Conservation (phyloP, 768 basidiomycete genomes). For the Boletellus emodensis region DNA sequence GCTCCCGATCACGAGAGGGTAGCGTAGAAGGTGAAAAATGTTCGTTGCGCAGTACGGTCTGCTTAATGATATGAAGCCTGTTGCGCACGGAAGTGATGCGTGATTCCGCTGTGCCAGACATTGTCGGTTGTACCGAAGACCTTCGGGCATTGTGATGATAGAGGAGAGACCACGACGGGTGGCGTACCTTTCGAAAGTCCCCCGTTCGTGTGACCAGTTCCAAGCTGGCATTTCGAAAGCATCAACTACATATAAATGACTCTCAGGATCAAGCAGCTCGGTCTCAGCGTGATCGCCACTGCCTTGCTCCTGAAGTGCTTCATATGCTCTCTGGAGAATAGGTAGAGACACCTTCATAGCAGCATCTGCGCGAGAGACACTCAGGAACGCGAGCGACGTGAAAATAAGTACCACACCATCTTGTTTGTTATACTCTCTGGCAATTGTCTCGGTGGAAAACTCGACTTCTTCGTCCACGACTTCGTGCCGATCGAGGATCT, state of each 20-base stretch:
- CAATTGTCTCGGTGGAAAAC: conserved; percentile 71
- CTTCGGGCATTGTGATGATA: conserved; percentile 27
- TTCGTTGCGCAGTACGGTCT: conserved; percentile 91
- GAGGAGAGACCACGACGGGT: neutral
- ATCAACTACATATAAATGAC: conserved; percentile 78
- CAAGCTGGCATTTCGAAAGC: conserved; percentile 96
- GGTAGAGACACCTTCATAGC: conserved; percentile 75
- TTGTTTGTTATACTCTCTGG: conserved; percentile 85
- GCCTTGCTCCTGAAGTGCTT: conserved; percentile 65
- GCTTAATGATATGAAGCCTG: conserved; percentile 85
- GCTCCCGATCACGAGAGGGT: conserved; percentile 81
- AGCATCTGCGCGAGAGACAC: conserved; percentile 49
- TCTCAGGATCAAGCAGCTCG: conserved; percentile 73
- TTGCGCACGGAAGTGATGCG: conserved; percentile 78
- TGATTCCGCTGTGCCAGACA: conserved; percentile 83
- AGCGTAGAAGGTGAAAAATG: conserved; percentile 96
- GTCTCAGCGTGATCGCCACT: conserved; percentile 43
- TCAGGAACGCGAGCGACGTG: neutral
- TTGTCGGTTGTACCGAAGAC: conserved; percentile 49
- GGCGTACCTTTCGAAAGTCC: conserved; percentile 81
- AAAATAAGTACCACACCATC: conserved; percentile 51
- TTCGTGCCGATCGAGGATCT: conserved; percentile 66
- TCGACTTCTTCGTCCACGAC: conserved; percentile 69
- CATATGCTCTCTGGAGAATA: conserved; percentile 69
- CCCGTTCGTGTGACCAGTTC: conserved; percentile 83